Percentiles rank a stretch among this genome's conserved stretches.
These are phyloP conservation scores for Cronartium quercuum DNA, from an alignment of 1,284 basidiomycete species.

Conservation along the genomic window DNA sequence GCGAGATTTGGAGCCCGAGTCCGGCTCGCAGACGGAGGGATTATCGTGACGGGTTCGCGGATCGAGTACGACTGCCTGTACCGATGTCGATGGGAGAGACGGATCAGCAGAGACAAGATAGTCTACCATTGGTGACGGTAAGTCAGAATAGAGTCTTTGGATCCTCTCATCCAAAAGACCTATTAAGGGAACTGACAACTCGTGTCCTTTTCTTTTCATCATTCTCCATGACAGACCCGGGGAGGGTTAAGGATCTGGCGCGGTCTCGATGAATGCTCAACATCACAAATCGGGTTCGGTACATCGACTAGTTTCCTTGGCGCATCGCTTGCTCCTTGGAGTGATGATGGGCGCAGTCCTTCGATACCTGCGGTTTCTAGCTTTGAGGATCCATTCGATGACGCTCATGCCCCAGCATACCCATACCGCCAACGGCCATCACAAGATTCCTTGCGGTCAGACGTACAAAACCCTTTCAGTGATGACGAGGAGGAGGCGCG, in stretches of 20 bases:
- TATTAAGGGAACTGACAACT: background rate
- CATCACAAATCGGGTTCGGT: conserved; percentile 13
- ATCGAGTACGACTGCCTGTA: conserved; percentile 17
- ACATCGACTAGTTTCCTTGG: conserved; percentile 34
- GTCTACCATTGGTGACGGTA: conserved; percentile 21
- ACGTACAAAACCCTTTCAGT: conserved; percentile 6
- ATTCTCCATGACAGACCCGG: conserved; percentile 13
- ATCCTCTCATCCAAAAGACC: too few relatives aligned
- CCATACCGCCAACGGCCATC: background rate
- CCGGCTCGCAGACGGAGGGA: background rate
- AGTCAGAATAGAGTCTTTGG: too few relatives aligned
- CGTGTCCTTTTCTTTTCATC: background rate
- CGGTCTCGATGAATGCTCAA: conserved; percentile 16
- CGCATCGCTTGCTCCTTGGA: conserved; percentile 31
- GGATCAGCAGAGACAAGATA: background rate
- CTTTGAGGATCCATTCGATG: background rate
- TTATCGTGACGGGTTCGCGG: conserved; percentile 10
- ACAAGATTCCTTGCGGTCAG: background rate
- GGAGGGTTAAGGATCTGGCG: conserved; percentile 33
- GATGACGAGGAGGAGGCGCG: conserved; percentile 5
- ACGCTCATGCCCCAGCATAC: background rate
- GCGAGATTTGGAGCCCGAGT: conserved; percentile 18
- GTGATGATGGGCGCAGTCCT: conserved; percentile 29
- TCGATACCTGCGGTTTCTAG: conserved; percentile 4
- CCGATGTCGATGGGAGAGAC: conserved; percentile 10